A percentile compares a stretch with the other conserved stretches of the same genome.
Evolutionary conservation across 768 basidiomycete species (phyloP).

Genomic region (Mycena rosella): DNA sequence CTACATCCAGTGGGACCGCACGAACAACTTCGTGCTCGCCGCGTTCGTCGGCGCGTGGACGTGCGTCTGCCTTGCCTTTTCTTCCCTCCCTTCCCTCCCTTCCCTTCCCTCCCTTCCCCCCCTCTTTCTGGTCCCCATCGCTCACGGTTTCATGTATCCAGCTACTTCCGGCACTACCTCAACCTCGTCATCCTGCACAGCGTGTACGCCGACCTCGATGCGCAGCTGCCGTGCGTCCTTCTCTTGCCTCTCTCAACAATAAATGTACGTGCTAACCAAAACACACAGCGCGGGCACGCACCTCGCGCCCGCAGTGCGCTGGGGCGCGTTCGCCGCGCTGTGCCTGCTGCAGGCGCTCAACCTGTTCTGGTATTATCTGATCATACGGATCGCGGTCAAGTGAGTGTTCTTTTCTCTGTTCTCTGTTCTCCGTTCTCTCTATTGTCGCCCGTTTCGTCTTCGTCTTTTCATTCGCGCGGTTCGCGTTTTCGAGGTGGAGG

Average conservation of each 20-base stretch:
- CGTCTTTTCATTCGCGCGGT: too few species aligned
- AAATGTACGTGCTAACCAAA: too few species aligned
- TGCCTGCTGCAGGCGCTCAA: constrained; percentile 84
- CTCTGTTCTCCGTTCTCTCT: neutral
- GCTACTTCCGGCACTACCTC: constrained; percentile 94
- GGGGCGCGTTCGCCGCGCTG: constrained; percentile 82
- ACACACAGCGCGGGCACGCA: neutral
- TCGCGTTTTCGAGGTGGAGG: too few species aligned
- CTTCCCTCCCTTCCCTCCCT: neutral
- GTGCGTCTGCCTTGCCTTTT: constrained; percentile 70
- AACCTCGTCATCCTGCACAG: constrained; percentile 90
- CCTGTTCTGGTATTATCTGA: constrained; percentile 92
- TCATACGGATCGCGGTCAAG: constrained; percentile 81
- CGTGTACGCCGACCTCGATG: constrained; percentile 71
- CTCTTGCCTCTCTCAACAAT: neutral
- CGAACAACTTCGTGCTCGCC: constrained; percentile 72
- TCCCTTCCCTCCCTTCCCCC: neutral
- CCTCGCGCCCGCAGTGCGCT: constrained; percentile 57
- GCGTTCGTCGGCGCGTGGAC: constrained; percentile 83
- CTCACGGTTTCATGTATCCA: constrained; percentile 42
- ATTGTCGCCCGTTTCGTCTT: too few species aligned
- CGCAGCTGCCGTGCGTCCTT: constrained; percentile 69
- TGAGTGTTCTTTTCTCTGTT: constrained; percentile 46
- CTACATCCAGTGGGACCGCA: constrained; percentile 78
- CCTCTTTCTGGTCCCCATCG: neutral